Evolutionary conservation across 305 asterid species (phyloP), one percentile per base, ranked within the genome.

Genomic region (Fraxinus xanthoxyloides): DNA sequence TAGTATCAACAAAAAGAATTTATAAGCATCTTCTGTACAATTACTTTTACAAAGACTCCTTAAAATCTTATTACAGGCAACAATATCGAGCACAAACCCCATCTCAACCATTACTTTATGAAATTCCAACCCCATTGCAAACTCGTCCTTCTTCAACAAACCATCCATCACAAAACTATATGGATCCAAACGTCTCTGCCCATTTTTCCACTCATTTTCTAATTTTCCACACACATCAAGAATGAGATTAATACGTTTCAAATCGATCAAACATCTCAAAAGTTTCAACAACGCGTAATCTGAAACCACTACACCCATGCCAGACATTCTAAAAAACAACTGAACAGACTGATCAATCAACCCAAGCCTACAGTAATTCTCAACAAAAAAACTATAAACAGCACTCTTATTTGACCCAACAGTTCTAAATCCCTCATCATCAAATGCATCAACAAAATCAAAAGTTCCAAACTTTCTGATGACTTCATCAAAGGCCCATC

Each of bases 31-130:
- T 7, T 77, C 83, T 21, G 40, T 56, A 79, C 76, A 34, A 24
- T 77, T 74, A 78, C 59, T 32, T n/a, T 76, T 76, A 40, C 81
- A 87, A 63, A 85, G 79, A 26, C 21, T 46, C 69, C 72, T 85
- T 38, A 88, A 70, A 75, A 86, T 78, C 83, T 82, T 89, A 56
- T 89, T 89, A 80, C 91, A 89, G 46, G 78, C 69, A 7, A 87
- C 70, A 78, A 85, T 77, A 82, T 82, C 76, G 7, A 86, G 81
- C 32, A 30, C 67, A 74, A 75, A 78, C 61, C 89, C 89, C 40
- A 85, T 77, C 56, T 78, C 79, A 65, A 80, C 76, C 84, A 87
- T 69, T 43, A 19, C 82, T 38, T 79, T 69, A 63, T 89, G 90
- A 77, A 89, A 87, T 40, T 83, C 67, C 30, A 89, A 73, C 7